Percentiles rank a stretch among this genome's conserved stretches.
These are phyloP conservation scores for Eutrema salsugineum DNA, from an alignment of 441 rosid genomes.

Conservation along the genomic window DNA sequence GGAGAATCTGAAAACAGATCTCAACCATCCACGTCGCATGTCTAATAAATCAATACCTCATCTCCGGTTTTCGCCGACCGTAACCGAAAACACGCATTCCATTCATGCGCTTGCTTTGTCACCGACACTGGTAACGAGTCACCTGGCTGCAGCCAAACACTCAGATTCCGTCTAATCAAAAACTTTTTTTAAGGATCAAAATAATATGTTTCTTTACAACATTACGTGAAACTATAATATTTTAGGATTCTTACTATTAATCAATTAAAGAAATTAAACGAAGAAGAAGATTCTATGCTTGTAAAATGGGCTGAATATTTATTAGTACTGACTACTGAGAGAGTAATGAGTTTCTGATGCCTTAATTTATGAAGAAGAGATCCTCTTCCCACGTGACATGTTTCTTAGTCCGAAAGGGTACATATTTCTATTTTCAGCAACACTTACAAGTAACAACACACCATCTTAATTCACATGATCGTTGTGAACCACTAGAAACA, in stretches of 20 bases:
- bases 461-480: slow-evolving; percentile 11
- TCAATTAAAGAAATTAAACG: neutral
- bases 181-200: neutral
- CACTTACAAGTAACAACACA: neutral
- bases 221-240: neutral
- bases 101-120: neutral
- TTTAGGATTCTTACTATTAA: neutral
- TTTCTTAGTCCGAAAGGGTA: neutral
- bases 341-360: slow-evolving; percentile 23
- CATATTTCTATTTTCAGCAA: slow-evolving; percentile 14
- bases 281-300: slow-evolving; percentile 32
- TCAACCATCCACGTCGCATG: slow-evolving; percentile 21
- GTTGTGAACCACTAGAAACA: neutral
- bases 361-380: slow-evolving; percentile 31
- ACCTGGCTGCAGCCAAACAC: neutral
- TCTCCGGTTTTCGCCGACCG: slow-evolving; percentile 16
- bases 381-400: slow-evolving; percentile 13
- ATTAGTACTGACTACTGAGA: neutral
- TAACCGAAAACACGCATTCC: neutral
- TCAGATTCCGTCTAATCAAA: slow-evolving; percentile 3
- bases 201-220: neutral
- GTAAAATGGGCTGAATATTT: slow-evolving; percentile 9
- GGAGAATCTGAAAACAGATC: slow-evolving; percentile 16
- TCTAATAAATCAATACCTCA: neutral
- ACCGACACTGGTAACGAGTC: slow-evolving; percentile 27